Conservation (phyloP, 1,284 basidiomycete genomes). For the Melampsora americana region DNA sequence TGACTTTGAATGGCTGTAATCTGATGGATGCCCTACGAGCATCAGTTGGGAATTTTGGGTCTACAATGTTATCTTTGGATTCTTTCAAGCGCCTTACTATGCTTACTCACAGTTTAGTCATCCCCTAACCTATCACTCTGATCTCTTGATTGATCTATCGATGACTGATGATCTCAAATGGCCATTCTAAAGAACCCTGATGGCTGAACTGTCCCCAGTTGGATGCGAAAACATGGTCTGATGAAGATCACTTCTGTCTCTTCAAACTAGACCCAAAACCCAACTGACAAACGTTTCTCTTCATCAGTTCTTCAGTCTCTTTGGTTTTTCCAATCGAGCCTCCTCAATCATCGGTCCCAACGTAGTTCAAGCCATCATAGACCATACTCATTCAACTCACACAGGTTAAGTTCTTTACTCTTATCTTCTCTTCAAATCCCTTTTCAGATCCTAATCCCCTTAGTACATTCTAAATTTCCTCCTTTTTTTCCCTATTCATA, state of each 20-base stretch:
- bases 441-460: background rate
- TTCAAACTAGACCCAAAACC: background rate
- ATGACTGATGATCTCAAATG: too few relatives aligned
- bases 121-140: background rate
- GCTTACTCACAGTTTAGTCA: constrained; percentile 43
- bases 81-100: constrained; percentile 44
- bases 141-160: background rate
- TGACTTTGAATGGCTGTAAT: background rate
- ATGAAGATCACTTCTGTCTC: background rate
- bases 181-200: background rate
- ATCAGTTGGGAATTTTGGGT: constrained; percentile 44
- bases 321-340: constrained; percentile 43
- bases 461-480: background rate
- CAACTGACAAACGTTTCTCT: background rate
- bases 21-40: background rate
- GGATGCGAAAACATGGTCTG: background rate
- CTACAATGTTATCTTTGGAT: constrained; percentile 41
- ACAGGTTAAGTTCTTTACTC: constrained; percentile 17
- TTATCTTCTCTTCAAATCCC: background rate
- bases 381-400: constrained; percentile 18
- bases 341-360: constrained; percentile 43
- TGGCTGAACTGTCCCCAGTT: background rate
- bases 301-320: constrained; percentile 39
- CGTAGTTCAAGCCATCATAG: constrained; percentile 40
- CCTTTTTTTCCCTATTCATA: background rate